These are phyloP conservation scores for Cryphonectria radicalis DNA, from an alignment of 2,329 filamentous ascomycete genomes.

Conservation along the genomic window DNA sequence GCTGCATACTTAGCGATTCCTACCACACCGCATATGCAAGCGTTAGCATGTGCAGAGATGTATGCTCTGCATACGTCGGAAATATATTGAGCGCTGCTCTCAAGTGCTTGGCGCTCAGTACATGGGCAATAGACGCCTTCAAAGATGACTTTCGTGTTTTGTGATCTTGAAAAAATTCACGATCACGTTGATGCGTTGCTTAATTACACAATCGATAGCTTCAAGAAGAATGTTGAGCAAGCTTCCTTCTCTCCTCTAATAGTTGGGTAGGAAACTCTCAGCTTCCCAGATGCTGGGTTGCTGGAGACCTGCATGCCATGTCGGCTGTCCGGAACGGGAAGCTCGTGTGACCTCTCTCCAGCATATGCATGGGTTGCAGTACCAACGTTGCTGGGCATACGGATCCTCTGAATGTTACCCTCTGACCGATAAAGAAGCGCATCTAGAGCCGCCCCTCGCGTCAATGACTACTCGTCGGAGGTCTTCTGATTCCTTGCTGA, in stretches of 20 bases:
- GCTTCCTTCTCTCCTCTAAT: neutral
- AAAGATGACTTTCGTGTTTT: neutral
- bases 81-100: neutral
- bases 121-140: neutral
- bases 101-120: neutral
- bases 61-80: neutral
- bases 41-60: neutral
- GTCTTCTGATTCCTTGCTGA: neutral
- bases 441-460: conserved; percentile 3
- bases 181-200: neutral
- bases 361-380: conserved; percentile 18
- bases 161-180: neutral
- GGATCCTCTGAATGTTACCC: neutral
- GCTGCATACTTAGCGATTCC: neutral
- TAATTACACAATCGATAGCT: neutral
- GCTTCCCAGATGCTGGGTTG: neutral
- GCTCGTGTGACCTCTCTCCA: conserved; percentile 12
- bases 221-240: neutral
- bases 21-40: conserved; percentile 3
- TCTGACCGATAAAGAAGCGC: neutral
- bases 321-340: conserved; percentile 9
- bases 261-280: neutral
- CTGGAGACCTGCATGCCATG: neutral
- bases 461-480: neutral
- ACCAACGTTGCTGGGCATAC: neutral